Percentiles rank a stretch among this genome's conserved stretches.
Evolutionary conservation across 495 filamentous ascomycete species (phyloP).

Genomic region (Rostrohypoxylon terebratum): DNA sequence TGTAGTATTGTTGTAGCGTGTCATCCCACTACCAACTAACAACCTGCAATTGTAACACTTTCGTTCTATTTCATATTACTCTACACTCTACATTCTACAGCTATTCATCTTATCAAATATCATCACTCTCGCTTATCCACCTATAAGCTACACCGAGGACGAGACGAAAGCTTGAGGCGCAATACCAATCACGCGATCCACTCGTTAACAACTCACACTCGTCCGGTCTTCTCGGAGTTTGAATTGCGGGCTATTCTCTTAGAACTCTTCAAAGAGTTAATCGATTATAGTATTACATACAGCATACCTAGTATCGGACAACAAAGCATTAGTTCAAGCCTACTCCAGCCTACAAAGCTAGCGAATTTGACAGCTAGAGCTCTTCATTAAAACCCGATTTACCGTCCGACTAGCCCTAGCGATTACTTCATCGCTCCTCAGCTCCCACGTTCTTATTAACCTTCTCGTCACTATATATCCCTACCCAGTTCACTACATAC

Average conservation of each 20-base stretch:
- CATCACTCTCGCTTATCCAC: constrained; percentile 7
- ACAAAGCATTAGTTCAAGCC: background rate
- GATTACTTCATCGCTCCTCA: background rate
- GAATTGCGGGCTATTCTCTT: constrained; percentile 8
- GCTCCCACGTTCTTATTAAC: background rate
- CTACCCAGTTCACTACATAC: constrained; percentile 16
- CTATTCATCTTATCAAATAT: constrained; percentile 8
- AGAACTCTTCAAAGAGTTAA: constrained; percentile 4
- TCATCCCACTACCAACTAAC: background rate
- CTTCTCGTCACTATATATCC: constrained; percentile 1
- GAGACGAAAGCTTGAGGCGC: constrained; percentile 12
- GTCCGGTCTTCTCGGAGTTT: constrained; percentile 11
- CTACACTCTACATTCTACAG: no score
- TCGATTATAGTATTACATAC: background rate
- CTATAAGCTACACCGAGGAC: background rate
- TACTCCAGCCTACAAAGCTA: constrained; percentile 1
- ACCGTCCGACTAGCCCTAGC: background rate
- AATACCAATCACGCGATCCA: constrained; percentile 16
- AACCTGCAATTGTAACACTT: background rate
- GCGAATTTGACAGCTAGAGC: background rate
- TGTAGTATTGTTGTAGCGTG: background rate
- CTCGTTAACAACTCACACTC: constrained; percentile 3
- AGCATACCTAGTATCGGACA: no score
- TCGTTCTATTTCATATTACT: background rate
- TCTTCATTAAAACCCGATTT: background rate